Conservation (phyloP, 225 moss, liverwort and hornwort genomes). For the Asterella californica region DNA sequence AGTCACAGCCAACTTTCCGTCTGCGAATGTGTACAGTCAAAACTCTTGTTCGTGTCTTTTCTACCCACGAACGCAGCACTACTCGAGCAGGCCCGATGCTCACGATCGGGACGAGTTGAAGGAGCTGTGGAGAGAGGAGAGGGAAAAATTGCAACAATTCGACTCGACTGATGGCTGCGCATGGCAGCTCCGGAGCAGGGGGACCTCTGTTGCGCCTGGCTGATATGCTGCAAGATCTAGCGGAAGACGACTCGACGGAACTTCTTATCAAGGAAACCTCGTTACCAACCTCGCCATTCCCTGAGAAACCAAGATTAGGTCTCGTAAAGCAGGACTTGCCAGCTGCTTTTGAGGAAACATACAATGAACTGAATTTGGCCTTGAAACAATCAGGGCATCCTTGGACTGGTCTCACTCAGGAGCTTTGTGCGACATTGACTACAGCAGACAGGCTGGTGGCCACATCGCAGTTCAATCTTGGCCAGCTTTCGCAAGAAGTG, state of each 20-base stretch:
- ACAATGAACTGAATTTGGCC: slow-evolving; percentile 32
- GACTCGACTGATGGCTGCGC: background rate
- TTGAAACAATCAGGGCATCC: slow-evolving; percentile 38
- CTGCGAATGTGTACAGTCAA: no score
- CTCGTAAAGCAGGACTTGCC: slow-evolving; percentile 25
- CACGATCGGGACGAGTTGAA: no score
- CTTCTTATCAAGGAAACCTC: background rate
- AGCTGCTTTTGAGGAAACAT: slow-evolving; percentile 37
- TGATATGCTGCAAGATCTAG: slow-evolving; percentile 44
- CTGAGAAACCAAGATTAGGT: slow-evolving; percentile 19
- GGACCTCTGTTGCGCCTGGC: slow-evolving; percentile 38
- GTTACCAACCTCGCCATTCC: background rate
- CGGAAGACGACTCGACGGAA: slow-evolving; percentile 21
- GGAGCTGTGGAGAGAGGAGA: no score
- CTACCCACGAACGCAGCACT: no score
- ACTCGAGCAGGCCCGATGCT: no score
- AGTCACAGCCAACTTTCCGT: no score
- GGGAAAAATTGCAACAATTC: background rate
- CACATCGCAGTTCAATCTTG: slow-evolving; percentile 39
- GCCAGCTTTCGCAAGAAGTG: slow-evolving; percentile 29
- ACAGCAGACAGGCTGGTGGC: slow-evolving; percentile 44
- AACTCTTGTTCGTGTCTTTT: no score
- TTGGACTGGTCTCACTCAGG: slow-evolving; percentile 48
- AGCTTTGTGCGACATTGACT: slow-evolving; percentile 38
- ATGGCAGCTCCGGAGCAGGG: slow-evolving; percentile 18